Conservation (phyloP, 495 filamentous ascomycete species). For the Monascus purpureus region DNA sequence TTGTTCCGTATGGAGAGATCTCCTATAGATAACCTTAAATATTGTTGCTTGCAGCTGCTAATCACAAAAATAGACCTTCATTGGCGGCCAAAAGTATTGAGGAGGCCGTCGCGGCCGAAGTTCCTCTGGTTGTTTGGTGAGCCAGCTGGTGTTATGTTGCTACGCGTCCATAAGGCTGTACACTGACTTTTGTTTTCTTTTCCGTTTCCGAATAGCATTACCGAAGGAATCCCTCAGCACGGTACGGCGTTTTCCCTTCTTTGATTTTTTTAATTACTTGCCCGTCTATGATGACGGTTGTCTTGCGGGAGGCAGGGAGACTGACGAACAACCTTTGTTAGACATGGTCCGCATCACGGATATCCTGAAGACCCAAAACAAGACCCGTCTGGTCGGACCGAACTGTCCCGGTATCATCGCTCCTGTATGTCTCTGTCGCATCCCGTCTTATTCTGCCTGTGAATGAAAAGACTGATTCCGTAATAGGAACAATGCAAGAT, state of each 20-base stretch:
- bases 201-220: slow-evolving; percentile 76
- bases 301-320: no score
- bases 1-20: slow-evolving; percentile 66
- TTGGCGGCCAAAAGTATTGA: slow-evolving; percentile 90
- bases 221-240: slow-evolving; percentile 95
- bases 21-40: neutral
- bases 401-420: slow-evolving; percentile 99
- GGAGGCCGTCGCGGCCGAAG: slow-evolving; percentile 85
- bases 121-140: slow-evolving; percentile 87
- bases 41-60: slow-evolving; percentile 2
- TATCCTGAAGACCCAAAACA: slow-evolving; percentile 93
- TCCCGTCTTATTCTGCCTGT: neutral
- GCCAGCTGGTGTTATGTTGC: slow-evolving; percentile 17
- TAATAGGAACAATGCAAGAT: slow-evolving; percentile 95
- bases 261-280: neutral
- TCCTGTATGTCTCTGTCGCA: slow-evolving; percentile 32
- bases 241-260: slow-evolving; percentile 35
- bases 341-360: slow-evolving; percentile 99
- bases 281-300: no score
- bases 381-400: slow-evolving; percentile 90
- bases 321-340: slow-evolving; percentile 17
- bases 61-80: slow-evolving; percentile 47
- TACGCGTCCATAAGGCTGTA: no score
- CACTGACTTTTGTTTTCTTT: no score
- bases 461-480: neutral